Conservation (phyloP, 106 monocot genomes). For the Chionographis japonica region DNA sequence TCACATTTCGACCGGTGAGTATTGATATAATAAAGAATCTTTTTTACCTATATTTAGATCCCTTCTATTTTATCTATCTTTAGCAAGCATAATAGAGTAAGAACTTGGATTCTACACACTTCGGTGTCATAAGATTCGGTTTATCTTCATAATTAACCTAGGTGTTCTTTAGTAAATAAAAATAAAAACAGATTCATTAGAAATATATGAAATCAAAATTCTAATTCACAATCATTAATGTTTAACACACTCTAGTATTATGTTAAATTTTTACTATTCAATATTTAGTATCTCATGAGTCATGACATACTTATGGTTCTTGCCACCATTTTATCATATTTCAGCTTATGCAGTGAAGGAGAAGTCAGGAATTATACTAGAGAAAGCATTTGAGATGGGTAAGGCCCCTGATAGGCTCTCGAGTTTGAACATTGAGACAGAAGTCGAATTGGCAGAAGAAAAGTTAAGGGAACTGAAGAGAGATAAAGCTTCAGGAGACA, state of each 20-base stretch:
- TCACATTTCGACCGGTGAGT: not conserved
- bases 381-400: not conserved
- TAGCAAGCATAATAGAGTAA: not conserved
- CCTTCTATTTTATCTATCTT: not conserved
- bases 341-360: not conserved
- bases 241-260: too few relatives aligned
- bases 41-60: too few relatives aligned
- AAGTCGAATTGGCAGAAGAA: not conserved
- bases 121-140: too few relatives aligned
- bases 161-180: too few relatives aligned
- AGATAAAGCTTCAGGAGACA: not conserved
- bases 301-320: not conserved
- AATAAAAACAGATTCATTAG: too few relatives aligned
- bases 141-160: too few relatives aligned
- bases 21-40: not conserved
- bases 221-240: too few relatives aligned
- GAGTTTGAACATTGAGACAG: not conserved
- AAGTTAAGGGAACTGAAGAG: not conserved
- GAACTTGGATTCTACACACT: too few relatives aligned
- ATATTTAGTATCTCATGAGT: too few relatives aligned
- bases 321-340: not conserved
- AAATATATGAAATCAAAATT: too few relatives aligned
- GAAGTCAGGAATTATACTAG: not conserved
- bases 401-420: not conserved
- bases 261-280: too few relatives aligned